Base-by-base conservation (phyloP, 208 protist genomes). In the Acanthamoeba castellanii region DNA sequence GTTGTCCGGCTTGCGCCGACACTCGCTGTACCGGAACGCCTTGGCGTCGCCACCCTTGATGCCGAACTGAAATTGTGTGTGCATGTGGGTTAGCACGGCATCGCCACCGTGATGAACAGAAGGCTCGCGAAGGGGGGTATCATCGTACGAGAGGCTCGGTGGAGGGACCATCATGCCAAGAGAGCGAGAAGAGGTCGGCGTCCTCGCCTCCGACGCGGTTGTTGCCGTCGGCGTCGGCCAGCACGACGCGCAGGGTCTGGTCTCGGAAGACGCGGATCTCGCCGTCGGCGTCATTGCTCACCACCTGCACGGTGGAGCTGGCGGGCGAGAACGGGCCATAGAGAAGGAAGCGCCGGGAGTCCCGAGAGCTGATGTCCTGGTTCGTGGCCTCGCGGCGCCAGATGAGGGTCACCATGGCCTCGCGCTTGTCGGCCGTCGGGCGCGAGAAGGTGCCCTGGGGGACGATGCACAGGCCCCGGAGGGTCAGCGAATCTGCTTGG, bases 171-270 rank as follows among this genome's bases (percentile, higher is more conserved):
- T 16, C 82, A n/a, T 68, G 34, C 55, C 50, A 91, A 16, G 18
- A 50, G 64, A 74, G 55, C 5, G 34, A 81, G 88, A 93, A 93
- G 45, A 93, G 1, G 4, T 93, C 88, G 16, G 30, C 25, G 34
- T 92, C 87, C 25, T 55, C 87, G 3, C 87, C 59, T 32, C 87
- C 87, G 3, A 92, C 87, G n/a, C 87, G 57, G 59, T 70, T 70
- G 42, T 61, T 78, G 34, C 87, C 87, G 3, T 34, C 6, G 57
- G 57, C 87, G 16, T 92, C 85, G n/a, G 30, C 25, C 50, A 76
- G 13, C 30, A 78, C 37, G n/a, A 34, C 64, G 18, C 59, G 87
- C 30, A 92, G 32, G 45, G 0, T 9, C 87, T 92, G 87, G 27
- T 70, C 87, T 0, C 87, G 32, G 59, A 92, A 92, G 20, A 92